Evolutionary conservation across 768 basidiomycete species (phyloP), one percentile per base, ranked within the genome.

Genomic region (Lactarius deliciosus): DNA sequence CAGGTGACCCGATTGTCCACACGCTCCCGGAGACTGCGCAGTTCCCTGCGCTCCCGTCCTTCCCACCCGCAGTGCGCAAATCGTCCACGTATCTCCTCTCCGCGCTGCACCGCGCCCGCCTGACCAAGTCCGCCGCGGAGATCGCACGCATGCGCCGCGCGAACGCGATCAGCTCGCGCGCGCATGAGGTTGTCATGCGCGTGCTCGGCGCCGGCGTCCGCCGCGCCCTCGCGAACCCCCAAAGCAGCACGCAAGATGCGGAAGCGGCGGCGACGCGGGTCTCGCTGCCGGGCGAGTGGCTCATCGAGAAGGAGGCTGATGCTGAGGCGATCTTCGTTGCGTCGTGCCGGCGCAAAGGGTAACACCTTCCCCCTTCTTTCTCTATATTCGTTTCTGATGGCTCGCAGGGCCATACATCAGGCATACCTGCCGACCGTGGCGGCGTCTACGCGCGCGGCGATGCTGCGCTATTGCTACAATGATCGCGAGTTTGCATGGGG

Each of bases 391-490:
- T 63, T 2, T 47, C 15, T 6, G n/a, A 57, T 41, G n/a, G 32
- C 55, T 9, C 32, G 25, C 25, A 96, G 94, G 20, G 82, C 94
- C 1, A 82, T 87, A 11, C 90, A 90, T 60, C 94, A 96, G 77
- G 93, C 95, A 0, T 98, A 98, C 76, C 81, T 92, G 10, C 95
- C 96, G 1, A 97, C 97, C 62, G 91, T 95, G 3, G 96, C 96
- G 1, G 88, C 90, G 0, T 90, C 94, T 0, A 86, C 85, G 3
- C 84, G 93, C 22, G 94, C 95, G 4, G 89, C 93, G 1, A 97
- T 94, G 0, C 80, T 98, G 5, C 96, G 98, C 73, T 98, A 98
- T 76, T 94, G 94, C 73, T 95, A 92, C 78, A 97, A 96, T 73
- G 92, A 95, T 74, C 85, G 84, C 65, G 88, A 87, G 55, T 92